Percentiles rank a stretch among this genome's conserved stretches.
phyloP scores from a whole-genome alignment of 371 early-diverging fungal genomes.

The Mycotypha africana region DNA sequence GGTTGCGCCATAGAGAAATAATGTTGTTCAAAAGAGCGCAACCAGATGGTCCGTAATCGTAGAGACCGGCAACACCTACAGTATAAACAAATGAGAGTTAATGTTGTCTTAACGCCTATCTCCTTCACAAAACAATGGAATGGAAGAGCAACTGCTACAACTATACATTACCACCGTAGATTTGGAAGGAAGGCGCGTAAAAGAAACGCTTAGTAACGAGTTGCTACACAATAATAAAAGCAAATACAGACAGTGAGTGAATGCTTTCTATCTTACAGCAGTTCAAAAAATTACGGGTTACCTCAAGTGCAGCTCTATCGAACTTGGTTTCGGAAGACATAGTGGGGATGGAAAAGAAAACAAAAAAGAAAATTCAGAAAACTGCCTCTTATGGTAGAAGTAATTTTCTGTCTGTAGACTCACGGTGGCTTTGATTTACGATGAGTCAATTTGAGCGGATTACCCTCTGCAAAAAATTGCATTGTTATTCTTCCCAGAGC shows the following conservation, averaged over 20 bases:
- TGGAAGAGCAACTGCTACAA: not conserved
- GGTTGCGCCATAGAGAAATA: constrained; percentile 88
- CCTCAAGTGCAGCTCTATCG: constrained; percentile 59
- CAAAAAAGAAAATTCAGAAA: not conserved
- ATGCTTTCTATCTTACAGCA: not conserved
- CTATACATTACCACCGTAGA: constrained; percentile 80
- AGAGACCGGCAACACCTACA: constrained; percentile 94
- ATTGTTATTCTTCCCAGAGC: too few relatives aligned
- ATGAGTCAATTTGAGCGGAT: too few relatives aligned
- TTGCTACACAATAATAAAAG: constrained; percentile 25
- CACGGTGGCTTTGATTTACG: too few relatives aligned
- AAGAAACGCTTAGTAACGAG: constrained; percentile 92
- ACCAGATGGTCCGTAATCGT: constrained; percentile 98
- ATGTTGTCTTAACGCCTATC: not conserved
- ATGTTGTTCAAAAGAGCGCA: constrained; percentile 96
- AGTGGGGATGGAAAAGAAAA: not conserved
- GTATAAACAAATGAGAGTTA: not conserved
- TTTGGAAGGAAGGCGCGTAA: constrained; percentile 90
- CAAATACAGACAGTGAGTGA: not conserved
- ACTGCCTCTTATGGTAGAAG: too few relatives aligned
- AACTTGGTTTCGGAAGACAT: constrained; percentile 34
- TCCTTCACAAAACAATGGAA: too few relatives aligned
- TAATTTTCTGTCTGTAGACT: too few relatives aligned
- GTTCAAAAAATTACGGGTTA: constrained; percentile 7
- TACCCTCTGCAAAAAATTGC: too few relatives aligned